A percentile compares a stretch with the other conserved stretches of the same genome.
Conservation (phyloP, 352 stramenopile genomes). For the Pythium rishiriense region DNA sequence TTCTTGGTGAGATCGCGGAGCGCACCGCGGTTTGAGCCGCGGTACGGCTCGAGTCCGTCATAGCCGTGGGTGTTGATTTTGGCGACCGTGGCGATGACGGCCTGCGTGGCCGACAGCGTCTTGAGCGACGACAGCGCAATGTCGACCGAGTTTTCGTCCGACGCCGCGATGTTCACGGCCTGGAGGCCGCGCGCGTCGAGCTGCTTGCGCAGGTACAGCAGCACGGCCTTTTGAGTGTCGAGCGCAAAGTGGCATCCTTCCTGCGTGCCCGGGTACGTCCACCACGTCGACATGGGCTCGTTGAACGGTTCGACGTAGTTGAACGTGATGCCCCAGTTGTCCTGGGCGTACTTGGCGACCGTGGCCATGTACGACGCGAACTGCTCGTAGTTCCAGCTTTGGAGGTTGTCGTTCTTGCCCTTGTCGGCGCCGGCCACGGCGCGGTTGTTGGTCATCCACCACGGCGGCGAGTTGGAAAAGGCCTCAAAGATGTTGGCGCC, state of each 20-base stretch:
- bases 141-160: conserved; percentile 56
- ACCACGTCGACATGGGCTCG: conserved; percentile 53
- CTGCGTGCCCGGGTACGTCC: conserved; percentile 44
- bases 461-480: conserved; percentile 61
- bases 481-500: conserved; percentile 46
- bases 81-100: conserved; percentile 34
- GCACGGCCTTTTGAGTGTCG: conserved; percentile 40
- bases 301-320: conserved; percentile 64
- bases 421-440: conserved; percentile 43
- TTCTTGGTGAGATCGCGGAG: conserved; percentile 35
- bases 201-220: conserved; percentile 40
- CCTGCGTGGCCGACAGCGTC: conserved; percentile 22
- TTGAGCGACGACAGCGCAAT: conserved; percentile 38
- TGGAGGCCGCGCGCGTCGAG: conserved; percentile 35
- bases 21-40: conserved; percentile 34
- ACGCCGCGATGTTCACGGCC: conserved; percentile 36
- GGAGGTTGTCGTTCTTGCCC: conserved; percentile 47
- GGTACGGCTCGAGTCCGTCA: conserved; percentile 42
- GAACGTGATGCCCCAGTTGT: conserved; percentile 50
- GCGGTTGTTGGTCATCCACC: conserved; percentile 67
- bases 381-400: conserved; percentile 44
- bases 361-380: conserved; percentile 53
- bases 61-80: conserved; percentile 71
- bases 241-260: conserved; percentile 57
- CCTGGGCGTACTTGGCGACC: conserved; percentile 41